Evolutionary conservation across 768 basidiomycete genomes (phyloP).

Genomic region (Phylloporus sp.): DNA sequence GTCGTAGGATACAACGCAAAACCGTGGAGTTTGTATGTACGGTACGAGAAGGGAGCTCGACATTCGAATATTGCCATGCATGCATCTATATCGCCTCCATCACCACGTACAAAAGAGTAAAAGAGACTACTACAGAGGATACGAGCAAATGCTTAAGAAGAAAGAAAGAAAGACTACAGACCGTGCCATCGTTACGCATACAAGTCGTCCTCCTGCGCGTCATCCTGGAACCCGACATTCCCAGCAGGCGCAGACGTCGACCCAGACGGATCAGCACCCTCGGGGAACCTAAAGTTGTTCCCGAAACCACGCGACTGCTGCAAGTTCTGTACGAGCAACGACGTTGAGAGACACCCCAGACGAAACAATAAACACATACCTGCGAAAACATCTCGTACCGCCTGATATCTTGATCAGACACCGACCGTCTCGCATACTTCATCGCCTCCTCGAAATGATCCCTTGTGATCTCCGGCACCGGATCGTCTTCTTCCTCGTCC

Average conservation of each 20-base stretch:
- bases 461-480: constrained; percentile 82
- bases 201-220: constrained; percentile 84
- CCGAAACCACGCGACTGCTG: constrained; percentile 92
- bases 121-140: constrained; percentile 5
- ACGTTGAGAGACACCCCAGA: neutral
- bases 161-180: neutral
- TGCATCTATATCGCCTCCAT: constrained; percentile 10
- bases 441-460: constrained; percentile 99
- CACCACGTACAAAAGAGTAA: constrained; percentile 2
- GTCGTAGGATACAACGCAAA: too few species aligned
- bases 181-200: constrained; percentile 55
- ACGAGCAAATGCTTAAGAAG: too few species aligned
- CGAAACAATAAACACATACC: constrained; percentile 42
- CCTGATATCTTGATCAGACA: constrained; percentile 93
- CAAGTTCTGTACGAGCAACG: constrained; percentile 52
- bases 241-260: constrained; percentile 43
- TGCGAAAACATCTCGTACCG: constrained; percentile 98
- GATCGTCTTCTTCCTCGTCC: constrained; percentile 75
- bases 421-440: constrained; percentile 94
- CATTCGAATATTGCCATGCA: too few species aligned
- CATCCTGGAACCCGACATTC: constrained; percentile 80
- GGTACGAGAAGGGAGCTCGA: too few species aligned
- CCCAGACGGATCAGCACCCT: constrained; percentile 41
- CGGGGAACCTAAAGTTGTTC: constrained; percentile 98
- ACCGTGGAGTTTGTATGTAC: too few species aligned